A percentile compares a stretch with the other conserved stretches of the same genome.
Evolutionary conservation across 169 alveolate species (phyloP).

Genomic region (Eimeria necatrix): DNA sequence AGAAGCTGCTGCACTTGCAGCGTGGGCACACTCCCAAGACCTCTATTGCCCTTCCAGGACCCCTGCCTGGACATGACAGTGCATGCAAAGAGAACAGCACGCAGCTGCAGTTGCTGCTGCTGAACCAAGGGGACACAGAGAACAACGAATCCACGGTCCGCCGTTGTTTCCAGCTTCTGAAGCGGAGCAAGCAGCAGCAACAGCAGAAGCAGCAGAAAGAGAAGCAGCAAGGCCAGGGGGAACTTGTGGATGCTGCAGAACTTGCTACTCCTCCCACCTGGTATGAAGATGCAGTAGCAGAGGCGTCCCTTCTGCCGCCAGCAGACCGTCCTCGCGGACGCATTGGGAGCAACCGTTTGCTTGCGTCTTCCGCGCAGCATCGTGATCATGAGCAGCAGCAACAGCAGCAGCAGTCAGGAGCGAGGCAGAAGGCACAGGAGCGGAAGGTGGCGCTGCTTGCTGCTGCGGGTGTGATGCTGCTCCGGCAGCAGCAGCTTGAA

Average conservation of each 20-base stretch:
- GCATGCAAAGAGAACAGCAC: background rate
- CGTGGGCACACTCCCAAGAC: background rate
- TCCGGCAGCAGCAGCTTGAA: conserved; percentile 1
- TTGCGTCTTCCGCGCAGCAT: too few species aligned
- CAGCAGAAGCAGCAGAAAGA: too few species aligned
- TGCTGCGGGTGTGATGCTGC: background rate
- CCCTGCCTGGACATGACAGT: background rate
- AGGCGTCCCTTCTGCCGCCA: background rate
- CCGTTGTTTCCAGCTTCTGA: background rate
- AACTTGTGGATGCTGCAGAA: too few species aligned
- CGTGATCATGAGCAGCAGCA: too few species aligned
- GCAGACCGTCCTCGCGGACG: too few species aligned
- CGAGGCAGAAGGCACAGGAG: background rate
- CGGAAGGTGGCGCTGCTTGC: background rate
- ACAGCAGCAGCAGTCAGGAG: background rate
- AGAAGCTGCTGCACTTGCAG: background rate
- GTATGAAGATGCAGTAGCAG: background rate
- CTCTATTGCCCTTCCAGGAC: background rate
- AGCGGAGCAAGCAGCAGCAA: background rate
- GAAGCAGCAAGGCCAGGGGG: too few species aligned
- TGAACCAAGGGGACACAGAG: background rate
- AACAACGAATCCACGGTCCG: background rate
- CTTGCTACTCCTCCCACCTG: background rate
- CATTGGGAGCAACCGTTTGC: too few species aligned
- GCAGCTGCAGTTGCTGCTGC: conserved; percentile 10